These are phyloP conservation scores for Penicillium alfredii DNA, from an alignment of 495 filamentous ascomycete species.

Conservation along the genomic window DNA sequence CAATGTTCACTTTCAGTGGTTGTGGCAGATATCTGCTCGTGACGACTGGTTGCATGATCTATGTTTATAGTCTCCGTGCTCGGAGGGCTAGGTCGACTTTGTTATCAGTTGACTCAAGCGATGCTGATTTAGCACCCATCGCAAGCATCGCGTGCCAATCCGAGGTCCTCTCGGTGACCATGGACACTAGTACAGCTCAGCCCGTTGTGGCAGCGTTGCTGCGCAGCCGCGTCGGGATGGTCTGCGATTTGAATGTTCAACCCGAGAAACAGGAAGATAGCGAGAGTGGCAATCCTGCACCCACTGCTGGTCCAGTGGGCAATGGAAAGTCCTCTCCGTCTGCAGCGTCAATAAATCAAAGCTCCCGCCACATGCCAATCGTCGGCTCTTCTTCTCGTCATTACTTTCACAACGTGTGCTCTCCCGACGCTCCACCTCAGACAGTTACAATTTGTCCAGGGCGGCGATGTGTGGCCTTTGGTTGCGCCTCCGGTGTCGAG, in stretches of 20 bases:
- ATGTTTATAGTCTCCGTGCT: conserved; percentile 51
- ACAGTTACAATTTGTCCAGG: conserved; percentile 66
- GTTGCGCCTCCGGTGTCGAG: conserved; percentile 61
- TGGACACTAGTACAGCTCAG: conserved; percentile 54
- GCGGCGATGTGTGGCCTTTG: conserved; percentile 64
- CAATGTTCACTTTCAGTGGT: conserved; percentile 49
- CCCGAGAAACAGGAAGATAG: no score
- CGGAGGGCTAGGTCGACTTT: conserved; percentile 14
- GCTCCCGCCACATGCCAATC: conserved; percentile 13
- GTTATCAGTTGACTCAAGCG: conserved; percentile 7
- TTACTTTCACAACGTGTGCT: conserved; percentile 55
- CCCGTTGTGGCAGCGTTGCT: conserved; percentile 59
- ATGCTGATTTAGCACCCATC: conserved; percentile 37
- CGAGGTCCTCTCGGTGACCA: conserved; percentile 54
- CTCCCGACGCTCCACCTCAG: conserved; percentile 57
- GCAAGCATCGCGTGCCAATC: conserved; percentile 54
- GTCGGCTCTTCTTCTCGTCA: conserved; percentile 25
- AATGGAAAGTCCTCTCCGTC: no score
- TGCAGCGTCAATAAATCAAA: conserved; percentile 2
- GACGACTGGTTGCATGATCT: conserved; percentile 52
- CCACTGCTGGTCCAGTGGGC: conserved; percentile 6
- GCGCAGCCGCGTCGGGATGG: conserved; percentile 55
- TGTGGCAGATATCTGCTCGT: conserved; percentile 57
- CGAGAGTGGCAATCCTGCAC: no score
- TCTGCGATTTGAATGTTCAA: conserved; percentile 47